Percentiles rank a stretch among this genome's conserved stretches.
These are phyloP conservation scores for Alternaria brassicicola DNA, from an alignment of 2,329 filamentous ascomycete genomes.

Conservation along the genomic window DNA sequence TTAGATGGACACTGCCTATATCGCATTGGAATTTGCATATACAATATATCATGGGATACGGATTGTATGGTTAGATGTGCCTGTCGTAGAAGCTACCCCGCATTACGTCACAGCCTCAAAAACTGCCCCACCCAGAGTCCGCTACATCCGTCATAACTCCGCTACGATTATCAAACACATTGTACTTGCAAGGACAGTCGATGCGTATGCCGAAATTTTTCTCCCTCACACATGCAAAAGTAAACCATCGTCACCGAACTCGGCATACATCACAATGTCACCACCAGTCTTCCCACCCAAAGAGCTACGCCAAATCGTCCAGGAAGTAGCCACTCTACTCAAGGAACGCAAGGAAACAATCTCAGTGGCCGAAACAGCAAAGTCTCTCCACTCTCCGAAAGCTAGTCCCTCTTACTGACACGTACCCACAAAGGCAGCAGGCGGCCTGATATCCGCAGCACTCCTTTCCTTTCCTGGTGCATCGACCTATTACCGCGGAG, in stretches of 20 bases:
- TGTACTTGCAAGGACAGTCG: conserved; percentile 2
- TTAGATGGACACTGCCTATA: conserved; percentile 4
- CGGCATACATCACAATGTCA: conserved; percentile 25
- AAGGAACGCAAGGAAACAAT: conserved; percentile 63
- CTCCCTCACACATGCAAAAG: background rate
- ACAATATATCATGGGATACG: background rate
- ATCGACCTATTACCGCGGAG: conserved; percentile 64
- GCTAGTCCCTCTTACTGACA: background rate
- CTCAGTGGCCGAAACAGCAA: conserved; percentile 66
- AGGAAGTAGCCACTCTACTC: conserved; percentile 60
- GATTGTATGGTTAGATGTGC: background rate
- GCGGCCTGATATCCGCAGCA: conserved; percentile 65
- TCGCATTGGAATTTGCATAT: background rate
- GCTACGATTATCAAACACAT: background rate
- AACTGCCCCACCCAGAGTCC: conserved; percentile 23
- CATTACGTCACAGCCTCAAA: conserved; percentile 23
- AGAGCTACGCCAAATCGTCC: conserved; percentile 52
- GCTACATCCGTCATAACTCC: conserved; percentile 1
- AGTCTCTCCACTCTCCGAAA: conserved; percentile 2
- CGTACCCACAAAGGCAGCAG: conserved; percentile 58
- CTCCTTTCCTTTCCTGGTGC: conserved; percentile 66
- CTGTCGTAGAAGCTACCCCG: conserved; percentile 21
- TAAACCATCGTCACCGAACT: background rate
- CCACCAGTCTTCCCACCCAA: conserved; percentile 49
- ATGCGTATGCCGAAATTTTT: background rate